A percentile compares a stretch with the other conserved stretches of the same genome.
phyloP scores from a whole-genome alignment of 2,329 filamentous ascomycete species.

The Magnaporthiopsis rhizophila region DNA sequence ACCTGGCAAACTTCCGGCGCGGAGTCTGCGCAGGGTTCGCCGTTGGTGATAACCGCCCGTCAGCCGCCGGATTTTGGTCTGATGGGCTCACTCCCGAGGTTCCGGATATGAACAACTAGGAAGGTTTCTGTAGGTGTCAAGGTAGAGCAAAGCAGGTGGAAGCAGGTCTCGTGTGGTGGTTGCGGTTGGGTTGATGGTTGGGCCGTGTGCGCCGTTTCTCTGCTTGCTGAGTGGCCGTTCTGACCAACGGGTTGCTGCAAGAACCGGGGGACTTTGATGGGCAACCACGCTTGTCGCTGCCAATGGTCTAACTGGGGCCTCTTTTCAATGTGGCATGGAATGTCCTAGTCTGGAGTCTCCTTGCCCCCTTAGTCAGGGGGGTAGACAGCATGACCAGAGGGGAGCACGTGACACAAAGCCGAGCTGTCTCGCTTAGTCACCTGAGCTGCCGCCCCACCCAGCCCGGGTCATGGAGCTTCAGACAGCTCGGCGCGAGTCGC shows the following conservation, averaged over 20 bases:
- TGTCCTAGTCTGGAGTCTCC: not conserved
- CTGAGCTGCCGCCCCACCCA: no score
- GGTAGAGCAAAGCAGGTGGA: not conserved
- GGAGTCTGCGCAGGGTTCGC: not conserved
- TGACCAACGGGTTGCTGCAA: not conserved
- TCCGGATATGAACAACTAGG: not conserved
- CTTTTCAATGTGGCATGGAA: no score
- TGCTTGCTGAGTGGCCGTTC: not conserved
- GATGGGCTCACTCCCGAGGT: not conserved
- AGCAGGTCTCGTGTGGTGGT: not conserved
- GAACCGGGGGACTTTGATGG: not conserved
- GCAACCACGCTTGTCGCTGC: no score
- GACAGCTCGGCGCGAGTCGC: not conserved
- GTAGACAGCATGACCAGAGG: not conserved
- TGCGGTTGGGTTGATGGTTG: not conserved
- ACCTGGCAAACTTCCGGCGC: not conserved
- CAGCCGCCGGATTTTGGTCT: not conserved
- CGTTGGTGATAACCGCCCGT: not conserved
- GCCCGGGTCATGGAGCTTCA: not conserved
- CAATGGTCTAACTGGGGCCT: not conserved
- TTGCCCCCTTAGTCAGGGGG: not conserved
- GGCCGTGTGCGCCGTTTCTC: not conserved
- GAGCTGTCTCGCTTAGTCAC: not conserved
- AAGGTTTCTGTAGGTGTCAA: not conserved
- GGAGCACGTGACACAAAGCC: not conserved